Evolutionary conservation across 2,329 filamentous ascomycete genomes (phyloP).

Genomic region (Leptographium flavum): DNA sequence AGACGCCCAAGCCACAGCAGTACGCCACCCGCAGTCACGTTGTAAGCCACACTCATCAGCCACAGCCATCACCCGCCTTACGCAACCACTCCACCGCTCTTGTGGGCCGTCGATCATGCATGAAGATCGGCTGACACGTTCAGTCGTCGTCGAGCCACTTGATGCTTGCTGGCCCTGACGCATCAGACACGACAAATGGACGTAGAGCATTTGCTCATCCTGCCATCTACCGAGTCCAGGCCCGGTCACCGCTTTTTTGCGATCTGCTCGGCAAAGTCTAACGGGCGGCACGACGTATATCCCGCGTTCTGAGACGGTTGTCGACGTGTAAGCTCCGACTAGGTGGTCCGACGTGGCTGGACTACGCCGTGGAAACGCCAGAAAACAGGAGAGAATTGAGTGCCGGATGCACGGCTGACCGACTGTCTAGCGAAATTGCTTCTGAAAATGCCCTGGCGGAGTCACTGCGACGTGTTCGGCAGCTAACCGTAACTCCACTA

Average conservation of each 20-base stretch:
- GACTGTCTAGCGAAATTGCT: constrained; percentile 1
- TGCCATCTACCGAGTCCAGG: background rate
- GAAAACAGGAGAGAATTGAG: constrained; percentile 3
- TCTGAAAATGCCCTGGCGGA: background rate
- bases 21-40: background rate
- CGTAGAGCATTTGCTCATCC: background rate
- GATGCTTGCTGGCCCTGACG: background rate
- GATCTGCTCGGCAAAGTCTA: background rate
- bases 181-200: background rate
- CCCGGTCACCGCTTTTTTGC: background rate
- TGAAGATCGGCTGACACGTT: background rate
- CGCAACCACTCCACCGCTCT: background rate
- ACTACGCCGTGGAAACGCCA: background rate
- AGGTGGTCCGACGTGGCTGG: constrained; percentile 8
- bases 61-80: background rate
- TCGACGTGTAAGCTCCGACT: background rate
- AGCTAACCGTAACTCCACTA: background rate
- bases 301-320: background rate
- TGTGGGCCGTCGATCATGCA: background rate
- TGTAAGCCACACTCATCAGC: background rate
- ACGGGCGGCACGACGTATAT: background rate
- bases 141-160: background rate
- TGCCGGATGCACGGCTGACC: background rate
- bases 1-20: background rate
- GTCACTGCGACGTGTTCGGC: background rate